Evolutionary conservation across 2,329 filamentous ascomycete species (phyloP).

Genomic region (Sclerotinia nivalis): DNA sequence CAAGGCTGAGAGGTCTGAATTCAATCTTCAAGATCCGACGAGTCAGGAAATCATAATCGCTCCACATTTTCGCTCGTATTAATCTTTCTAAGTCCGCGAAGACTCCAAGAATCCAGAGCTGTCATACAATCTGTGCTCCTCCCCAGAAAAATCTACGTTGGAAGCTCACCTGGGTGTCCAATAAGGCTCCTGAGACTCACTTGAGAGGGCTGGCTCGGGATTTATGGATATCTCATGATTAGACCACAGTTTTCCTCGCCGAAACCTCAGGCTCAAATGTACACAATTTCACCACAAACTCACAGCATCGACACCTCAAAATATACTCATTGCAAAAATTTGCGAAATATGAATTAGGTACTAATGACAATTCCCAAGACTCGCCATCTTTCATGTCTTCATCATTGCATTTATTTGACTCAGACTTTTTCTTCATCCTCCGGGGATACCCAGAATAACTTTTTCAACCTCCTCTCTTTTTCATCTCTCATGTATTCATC

Average conservation of each 20-base stretch:
- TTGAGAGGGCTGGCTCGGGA: too few species aligned
- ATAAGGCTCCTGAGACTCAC: not conserved
- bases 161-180: not conserved
- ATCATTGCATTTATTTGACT: conserved; percentile 11
- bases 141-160: fast-evolving
- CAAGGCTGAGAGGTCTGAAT: not conserved
- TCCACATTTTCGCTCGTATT: not conserved
- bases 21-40: not conserved
- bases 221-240: not conserved
- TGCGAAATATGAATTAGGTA: not conserved
- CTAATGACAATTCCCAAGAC: not conserved
- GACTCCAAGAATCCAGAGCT: not conserved
- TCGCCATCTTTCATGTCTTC: conserved; percentile 1
- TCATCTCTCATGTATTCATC: conserved; percentile 32
- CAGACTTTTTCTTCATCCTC: conserved; percentile 6
- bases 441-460: conserved; percentile 29
- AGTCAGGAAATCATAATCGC: not conserved
- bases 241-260: not conserved
- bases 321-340: not conserved
- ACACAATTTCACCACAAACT: not conserved
- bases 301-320: too few species aligned
- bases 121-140: not conserved
- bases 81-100: not conserved
- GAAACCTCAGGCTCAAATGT: not conserved
- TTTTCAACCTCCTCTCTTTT: conserved; percentile 33